Evolutionary conservation across 805 yeast genomes (phyloP).

Genomic region (Starmerella sp.): DNA sequence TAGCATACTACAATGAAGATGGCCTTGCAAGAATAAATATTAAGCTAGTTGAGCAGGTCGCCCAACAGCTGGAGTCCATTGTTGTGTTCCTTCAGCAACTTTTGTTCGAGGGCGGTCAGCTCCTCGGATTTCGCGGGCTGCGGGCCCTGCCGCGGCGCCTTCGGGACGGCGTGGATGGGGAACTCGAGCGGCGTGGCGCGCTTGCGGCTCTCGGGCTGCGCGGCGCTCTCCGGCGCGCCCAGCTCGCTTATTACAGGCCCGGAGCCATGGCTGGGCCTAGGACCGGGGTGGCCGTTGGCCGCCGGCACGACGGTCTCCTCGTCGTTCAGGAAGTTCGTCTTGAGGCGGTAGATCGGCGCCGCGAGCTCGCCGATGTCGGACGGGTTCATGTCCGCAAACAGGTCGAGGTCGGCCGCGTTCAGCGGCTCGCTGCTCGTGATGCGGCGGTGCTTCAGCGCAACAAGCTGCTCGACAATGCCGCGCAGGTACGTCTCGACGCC

Average conservation of each 20-base stretch:
- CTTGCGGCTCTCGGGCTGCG: background rate
- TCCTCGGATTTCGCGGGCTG: background rate
- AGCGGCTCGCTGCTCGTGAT: slow-evolving; percentile 30
- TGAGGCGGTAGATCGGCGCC: slow-evolving; percentile 30
- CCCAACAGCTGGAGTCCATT: slow-evolving; percentile 9
- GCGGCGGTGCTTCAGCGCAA: slow-evolving; percentile 10
- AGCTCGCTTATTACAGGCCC: no score
- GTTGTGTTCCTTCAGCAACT: slow-evolving; percentile 9
- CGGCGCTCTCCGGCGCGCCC: no score
- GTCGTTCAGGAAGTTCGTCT: slow-evolving; percentile 28
- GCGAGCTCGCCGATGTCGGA: slow-evolving; percentile 28
- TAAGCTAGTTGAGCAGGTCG: slow-evolving; percentile 7
- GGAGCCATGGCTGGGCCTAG: no score
- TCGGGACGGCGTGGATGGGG: background rate
- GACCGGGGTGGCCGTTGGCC: background rate
- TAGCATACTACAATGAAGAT: background rate
- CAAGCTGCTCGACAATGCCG: slow-evolving; percentile 62
- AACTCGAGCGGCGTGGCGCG: slow-evolving; percentile 6
- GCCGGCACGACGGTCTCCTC: slow-evolving; percentile 23
- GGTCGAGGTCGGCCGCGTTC: slow-evolving; percentile 29
- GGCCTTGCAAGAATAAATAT: background rate
- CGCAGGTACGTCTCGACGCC: slow-evolving; percentile 70
- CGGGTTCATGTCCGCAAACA: slow-evolving; percentile 29
- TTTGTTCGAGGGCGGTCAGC: background rate
- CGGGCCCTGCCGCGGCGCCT: background rate